Percentiles rank a stretch among this genome's conserved stretches.
Evolutionary conservation across 2,329 filamentous ascomycete genomes (phyloP).

Genomic region (Colletotrichum siamense): DNA sequence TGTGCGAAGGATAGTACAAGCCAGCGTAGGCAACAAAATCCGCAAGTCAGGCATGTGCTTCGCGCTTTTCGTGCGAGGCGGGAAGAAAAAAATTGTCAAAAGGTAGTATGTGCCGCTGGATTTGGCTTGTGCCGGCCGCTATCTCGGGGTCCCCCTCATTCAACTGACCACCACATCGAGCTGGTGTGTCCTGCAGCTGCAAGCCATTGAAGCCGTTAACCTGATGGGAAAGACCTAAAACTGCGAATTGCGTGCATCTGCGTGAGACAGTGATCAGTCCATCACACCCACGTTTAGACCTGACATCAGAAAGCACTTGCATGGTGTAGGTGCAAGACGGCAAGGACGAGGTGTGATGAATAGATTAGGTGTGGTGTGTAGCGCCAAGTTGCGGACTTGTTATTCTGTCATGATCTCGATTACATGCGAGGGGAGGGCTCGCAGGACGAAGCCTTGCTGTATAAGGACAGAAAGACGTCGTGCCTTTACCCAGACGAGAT

Average conservation of each 20-base stretch:
- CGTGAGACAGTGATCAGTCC: constrained; percentile 11
- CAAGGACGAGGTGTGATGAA: constrained; percentile 8
- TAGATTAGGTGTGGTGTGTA: constrained; percentile 10
- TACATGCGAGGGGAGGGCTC: constrained; percentile 3
- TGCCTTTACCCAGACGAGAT: not conserved
- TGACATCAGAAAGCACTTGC: constrained; percentile 20
- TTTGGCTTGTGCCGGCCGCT: constrained; percentile 11
- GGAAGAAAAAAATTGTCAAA: not conserved
- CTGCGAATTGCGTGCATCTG: constrained; percentile 11
- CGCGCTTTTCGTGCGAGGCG: not conserved
- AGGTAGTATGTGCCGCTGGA: not conserved
- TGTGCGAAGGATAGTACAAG: not conserved
- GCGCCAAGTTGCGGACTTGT: not conserved
- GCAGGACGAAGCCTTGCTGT: not conserved
- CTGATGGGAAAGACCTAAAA: not conserved
- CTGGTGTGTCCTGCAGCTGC: constrained; percentile 14
- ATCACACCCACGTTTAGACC: constrained; percentile 4
- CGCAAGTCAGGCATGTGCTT: constrained; percentile 1
- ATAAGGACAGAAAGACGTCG: constrained; percentile 3
- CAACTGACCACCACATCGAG: not conserved
- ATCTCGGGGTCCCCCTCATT: constrained; percentile 7
- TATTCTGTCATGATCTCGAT: constrained; percentile 16
- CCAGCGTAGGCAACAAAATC: not conserved
- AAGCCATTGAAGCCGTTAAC: constrained; percentile 17
- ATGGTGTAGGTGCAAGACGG: constrained; percentile 3